Evolutionary conservation across 306 rosid species (phyloP).

Genomic region (Begonia loranthoides): DNA sequence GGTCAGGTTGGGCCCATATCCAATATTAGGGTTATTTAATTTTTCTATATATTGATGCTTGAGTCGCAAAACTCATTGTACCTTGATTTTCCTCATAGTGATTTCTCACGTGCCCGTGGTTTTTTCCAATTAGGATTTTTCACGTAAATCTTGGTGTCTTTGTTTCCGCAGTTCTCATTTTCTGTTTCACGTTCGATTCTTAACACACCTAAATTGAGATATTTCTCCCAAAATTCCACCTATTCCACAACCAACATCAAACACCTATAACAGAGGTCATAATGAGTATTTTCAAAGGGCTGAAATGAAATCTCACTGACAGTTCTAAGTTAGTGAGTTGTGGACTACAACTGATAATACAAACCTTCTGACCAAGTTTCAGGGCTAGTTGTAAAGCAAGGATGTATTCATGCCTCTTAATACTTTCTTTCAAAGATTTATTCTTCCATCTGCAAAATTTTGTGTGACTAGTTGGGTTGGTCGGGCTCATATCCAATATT

Average conservation of each 20-base stretch:
- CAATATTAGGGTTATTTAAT: too few relatives aligned
- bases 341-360: neutral
- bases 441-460: slow-evolving; percentile 53
- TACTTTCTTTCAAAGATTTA: slow-evolving; percentile 25
- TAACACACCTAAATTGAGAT: slow-evolving; percentile 85
- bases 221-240: slow-evolving; percentile 91
- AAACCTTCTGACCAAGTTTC: slow-evolving; percentile 81
- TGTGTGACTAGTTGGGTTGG: too few relatives aligned
- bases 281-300: neutral
- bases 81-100: too few relatives aligned
- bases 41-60: too few relatives aligned
- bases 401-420: slow-evolving; percentile 87
- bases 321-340: neutral
- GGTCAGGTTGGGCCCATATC: too few relatives aligned
- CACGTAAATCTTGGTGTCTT: too few relatives aligned
- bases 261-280: slow-evolving; percentile 30
- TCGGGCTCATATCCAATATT: too few relatives aligned
- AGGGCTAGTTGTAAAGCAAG: slow-evolving; percentile 75
- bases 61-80: too few relatives aligned
- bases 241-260: slow-evolving; percentile 96
- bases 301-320: neutral
- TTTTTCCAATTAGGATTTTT: too few relatives aligned
- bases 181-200: too few relatives aligned
- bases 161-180: too few relatives aligned
- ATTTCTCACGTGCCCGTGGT: too few relatives aligned